Percentiles rank a stretch among this genome's conserved stretches.
Conservation (phyloP, 345 rosid species). For the Hibiscus tridactylites region DNA sequence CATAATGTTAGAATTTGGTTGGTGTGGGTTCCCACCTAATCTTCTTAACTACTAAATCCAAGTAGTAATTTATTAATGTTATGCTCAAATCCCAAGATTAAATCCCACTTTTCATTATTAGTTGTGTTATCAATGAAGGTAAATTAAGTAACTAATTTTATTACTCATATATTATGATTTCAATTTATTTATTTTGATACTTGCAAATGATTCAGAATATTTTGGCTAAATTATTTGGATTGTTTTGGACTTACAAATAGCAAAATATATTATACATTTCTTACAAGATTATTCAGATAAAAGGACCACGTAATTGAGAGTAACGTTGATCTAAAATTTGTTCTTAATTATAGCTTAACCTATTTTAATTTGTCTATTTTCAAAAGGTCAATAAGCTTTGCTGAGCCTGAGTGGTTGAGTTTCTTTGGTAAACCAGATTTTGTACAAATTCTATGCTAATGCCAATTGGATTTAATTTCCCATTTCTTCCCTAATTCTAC, state of each 20-base stretch:
- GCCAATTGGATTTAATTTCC: neutral
- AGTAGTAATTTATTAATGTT: neutral
- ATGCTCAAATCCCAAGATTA: neutral
- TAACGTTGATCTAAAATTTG: neutral
- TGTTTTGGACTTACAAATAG: neutral
- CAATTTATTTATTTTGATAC: no score
- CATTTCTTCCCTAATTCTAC: neutral
- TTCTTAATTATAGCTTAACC: neutral
- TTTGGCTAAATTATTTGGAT: no score
- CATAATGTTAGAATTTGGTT: conserved; percentile 14
- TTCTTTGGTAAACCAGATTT: conserved; percentile 5
- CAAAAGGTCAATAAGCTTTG: neutral
- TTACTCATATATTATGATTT: no score
- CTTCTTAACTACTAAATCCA: conserved; percentile 1
- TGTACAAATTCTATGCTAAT: conserved; percentile 13
- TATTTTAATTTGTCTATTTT: neutral
- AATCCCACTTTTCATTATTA: neutral
- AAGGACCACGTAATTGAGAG: neutral
- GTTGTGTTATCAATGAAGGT: no score
- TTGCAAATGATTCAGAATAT: no score
- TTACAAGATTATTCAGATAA: neutral
- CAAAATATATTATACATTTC: no score
- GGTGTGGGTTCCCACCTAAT: conserved; percentile 22
- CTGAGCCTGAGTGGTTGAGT: neutral
- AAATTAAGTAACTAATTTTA: no score